A percentile compares a stretch with the other conserved stretches of the same genome.
Evolutionary conservation across 352 stramenopile genomes (phyloP).

Genomic region (Pythium periplocum): DNA sequence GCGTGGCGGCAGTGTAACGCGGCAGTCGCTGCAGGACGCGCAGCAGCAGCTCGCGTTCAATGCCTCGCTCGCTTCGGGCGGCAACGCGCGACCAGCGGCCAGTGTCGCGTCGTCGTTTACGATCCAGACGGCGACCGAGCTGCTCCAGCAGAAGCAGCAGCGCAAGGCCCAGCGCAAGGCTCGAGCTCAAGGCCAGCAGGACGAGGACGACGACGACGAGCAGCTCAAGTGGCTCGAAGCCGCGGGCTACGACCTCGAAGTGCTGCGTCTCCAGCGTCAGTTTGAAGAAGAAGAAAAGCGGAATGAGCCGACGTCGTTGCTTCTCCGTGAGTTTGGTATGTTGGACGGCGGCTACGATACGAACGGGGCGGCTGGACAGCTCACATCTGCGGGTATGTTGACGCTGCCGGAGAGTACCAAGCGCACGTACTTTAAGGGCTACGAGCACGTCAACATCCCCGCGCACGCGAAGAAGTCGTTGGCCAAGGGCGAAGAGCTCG

Average conservation of each 20-base stretch:
- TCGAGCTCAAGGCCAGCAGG: constrained; percentile 10
- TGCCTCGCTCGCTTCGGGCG: background rate
- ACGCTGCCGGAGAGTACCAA: constrained; percentile 55
- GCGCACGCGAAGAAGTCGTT: constrained; percentile 62
- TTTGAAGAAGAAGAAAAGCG: constrained; percentile 59
- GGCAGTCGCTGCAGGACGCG: constrained; percentile 35
- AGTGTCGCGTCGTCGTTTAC: constrained; percentile 37
- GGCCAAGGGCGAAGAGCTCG: constrained; percentile 43
- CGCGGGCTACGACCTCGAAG: constrained; percentile 72
- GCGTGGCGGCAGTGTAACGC: constrained; percentile 19
- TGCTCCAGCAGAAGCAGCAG: constrained; percentile 53
- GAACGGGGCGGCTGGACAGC: constrained; percentile 48
- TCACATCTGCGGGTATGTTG: constrained; percentile 47
- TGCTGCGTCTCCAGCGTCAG: constrained; percentile 67
- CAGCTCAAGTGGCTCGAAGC: constrained; percentile 70
- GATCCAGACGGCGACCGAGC: constrained; percentile 62
- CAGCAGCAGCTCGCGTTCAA: constrained; percentile 25
- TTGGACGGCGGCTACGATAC: constrained; percentile 74
- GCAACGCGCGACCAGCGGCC: constrained; percentile 14
- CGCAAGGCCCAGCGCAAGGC: constrained; percentile 43
- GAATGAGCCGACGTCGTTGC: constrained; percentile 54
- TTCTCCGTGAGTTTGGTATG: constrained; percentile 71
- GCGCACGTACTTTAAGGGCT: constrained; percentile 74
- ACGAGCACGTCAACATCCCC: constrained; percentile 81
- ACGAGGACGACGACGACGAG: constrained; percentile 24